A percentile compares a stretch with the other conserved stretches of the same genome.
These are phyloP conservation scores for Obelidium mucronatum DNA, from an alignment of 192 early-diverging fungal species.

Conservation along the genomic window DNA sequence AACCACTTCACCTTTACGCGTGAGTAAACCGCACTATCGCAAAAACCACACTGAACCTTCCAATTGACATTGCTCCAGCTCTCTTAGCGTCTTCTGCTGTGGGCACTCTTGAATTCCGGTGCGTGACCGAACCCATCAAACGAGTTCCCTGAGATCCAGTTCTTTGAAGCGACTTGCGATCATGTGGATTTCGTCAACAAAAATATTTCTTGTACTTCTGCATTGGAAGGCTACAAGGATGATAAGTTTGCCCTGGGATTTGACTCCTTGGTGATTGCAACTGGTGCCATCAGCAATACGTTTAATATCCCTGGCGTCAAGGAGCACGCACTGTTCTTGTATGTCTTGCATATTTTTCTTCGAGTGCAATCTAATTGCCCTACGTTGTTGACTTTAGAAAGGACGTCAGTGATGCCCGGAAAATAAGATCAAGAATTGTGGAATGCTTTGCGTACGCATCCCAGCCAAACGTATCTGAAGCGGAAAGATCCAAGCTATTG, in stretches of 20 bases:
- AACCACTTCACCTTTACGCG: constrained; percentile 85
- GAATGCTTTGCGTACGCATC: constrained; percentile 75
- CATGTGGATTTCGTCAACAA: constrained; percentile 55
- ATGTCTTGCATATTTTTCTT: neutral
- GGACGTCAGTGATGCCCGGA: constrained; percentile 83
- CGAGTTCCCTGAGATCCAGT: constrained; percentile 45
- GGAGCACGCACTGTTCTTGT: constrained; percentile 81
- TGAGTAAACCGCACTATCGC: neutral
- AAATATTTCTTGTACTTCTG: constrained; percentile 22
- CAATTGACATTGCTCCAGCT: constrained; percentile 43
- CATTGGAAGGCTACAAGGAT: constrained; percentile 11
- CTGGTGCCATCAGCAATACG: constrained; percentile 83
- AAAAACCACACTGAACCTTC: neutral
- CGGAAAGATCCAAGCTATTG: constrained; percentile 47
- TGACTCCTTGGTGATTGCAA: constrained; percentile 84
- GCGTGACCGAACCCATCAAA: constrained; percentile 70
- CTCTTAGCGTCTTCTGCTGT: constrained; percentile 74
- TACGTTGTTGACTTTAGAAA: constrained; percentile 46
- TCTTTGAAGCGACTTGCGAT: constrained; percentile 71
- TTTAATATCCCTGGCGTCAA: constrained; percentile 86
- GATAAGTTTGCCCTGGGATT: constrained; percentile 63
- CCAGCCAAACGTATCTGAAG: constrained; percentile 66
- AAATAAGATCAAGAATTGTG: constrained; percentile 79
- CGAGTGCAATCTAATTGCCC: neutral
- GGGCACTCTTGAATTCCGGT: constrained; percentile 86